Base-by-base conservation (phyloP, 2,329 filamentous ascomycete genomes). In the Aschersonia sp. region DNA sequence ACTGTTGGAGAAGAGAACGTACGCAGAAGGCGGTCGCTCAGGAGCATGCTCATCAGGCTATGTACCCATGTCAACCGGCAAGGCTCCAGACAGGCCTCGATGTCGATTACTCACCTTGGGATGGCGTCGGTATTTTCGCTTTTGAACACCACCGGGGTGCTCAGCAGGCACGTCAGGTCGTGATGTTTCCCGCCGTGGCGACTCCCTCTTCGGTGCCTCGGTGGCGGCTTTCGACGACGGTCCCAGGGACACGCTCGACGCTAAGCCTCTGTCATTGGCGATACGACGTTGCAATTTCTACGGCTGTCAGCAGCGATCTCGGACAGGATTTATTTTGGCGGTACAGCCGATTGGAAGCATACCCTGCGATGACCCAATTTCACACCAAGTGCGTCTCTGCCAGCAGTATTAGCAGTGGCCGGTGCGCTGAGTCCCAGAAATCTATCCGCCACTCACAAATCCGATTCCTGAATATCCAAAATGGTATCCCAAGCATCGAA, bases 1-100 rank as follows among this genome's bases (percentile, higher is more conserved):
- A 86, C 83, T 85, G 56, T 90, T 90, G 1, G 86, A 89, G 58
- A 92, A 92, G 12, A 90, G 75, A 10, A 90, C 86, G 64, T 90
- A 90, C 45, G 85, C 86, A 5, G 85, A 90, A 0, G 85, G 83
- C 1, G 86, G 84, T 30, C 85, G 73, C 58, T 89, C 85, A 2
- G 86, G 86, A 0, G 85, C 85, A 65, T 86, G 79, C 50, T 87
- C 82, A 55, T 92, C 86, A 4, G 84, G 72, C 78, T 87, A 1
- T 40, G 4, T 30, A 4, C 8, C 8, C 8, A 35, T 31, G 47
- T 48, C 41, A 51, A 43, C 30, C 14, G 5, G 12, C 11, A 33
- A 45, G 4, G n/a, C 30, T 9, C 5, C 7, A 14, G 30, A 14
- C 5, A 45, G 8, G 22, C 22, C 22, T 22, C 41, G 5, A 7